Evolutionary conservation across 441 rosid species (phyloP).

Genomic region (Manihot esculenta): DNA sequence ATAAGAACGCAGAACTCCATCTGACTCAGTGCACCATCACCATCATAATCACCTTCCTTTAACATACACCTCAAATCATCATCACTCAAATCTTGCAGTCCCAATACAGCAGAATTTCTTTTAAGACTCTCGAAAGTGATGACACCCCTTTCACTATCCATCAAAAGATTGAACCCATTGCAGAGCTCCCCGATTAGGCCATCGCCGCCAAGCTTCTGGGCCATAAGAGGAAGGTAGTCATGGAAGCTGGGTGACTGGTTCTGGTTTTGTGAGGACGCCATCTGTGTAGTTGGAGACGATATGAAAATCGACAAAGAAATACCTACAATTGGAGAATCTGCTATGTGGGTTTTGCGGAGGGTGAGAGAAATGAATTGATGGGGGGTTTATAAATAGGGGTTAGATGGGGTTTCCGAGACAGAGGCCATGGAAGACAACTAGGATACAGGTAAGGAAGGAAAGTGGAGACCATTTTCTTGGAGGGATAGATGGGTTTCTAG

Average conservation of each 20-base stretch:
- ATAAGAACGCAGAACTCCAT: constrained; percentile 65
- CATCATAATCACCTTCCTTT: constrained; percentile 59
- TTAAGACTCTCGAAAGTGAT: constrained; percentile 57
- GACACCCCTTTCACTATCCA: constrained; percentile 50
- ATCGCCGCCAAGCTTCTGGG: constrained; percentile 59
- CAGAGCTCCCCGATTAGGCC: constrained; percentile 56
- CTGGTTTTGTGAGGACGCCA: constrained; percentile 27
- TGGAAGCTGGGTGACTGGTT: constrained; percentile 32
- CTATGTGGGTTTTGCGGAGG: not conserved
- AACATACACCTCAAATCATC: constrained; percentile 53
- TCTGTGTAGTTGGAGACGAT: not conserved
- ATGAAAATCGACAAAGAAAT: no score
- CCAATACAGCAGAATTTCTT: constrained; percentile 46
- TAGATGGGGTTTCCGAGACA: constrained; percentile 46
- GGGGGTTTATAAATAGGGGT: constrained; percentile 18
- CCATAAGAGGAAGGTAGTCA: constrained; percentile 56
- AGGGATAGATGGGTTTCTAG: constrained; percentile 27
- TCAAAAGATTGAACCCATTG: constrained; percentile 53
- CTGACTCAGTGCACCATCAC: constrained; percentile 54
- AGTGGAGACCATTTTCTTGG: constrained; percentile 19
- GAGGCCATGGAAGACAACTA: constrained; percentile 55
- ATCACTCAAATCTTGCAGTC: constrained; percentile 49
- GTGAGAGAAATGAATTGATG: not conserved
- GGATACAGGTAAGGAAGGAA: constrained; percentile 38
- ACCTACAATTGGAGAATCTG: not conserved